Conservation (phyloP, 2,329 filamentous ascomycete genomes). For the Sporothrix protearum region DNA sequence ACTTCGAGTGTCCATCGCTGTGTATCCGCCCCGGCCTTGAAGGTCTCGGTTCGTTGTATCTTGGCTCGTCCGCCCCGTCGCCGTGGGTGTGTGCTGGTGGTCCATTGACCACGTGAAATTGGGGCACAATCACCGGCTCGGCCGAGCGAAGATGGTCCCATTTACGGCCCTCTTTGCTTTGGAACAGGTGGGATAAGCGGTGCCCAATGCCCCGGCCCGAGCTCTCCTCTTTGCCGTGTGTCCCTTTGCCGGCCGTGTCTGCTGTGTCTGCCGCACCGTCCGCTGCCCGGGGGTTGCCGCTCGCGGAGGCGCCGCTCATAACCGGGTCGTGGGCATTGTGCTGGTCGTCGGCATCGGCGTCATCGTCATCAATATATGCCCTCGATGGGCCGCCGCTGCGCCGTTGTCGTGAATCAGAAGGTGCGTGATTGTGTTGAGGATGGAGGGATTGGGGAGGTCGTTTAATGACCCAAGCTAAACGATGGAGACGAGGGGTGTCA, state of each 20-base stretch:
- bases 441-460: constrained; percentile 27
- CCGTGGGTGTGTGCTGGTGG: background rate
- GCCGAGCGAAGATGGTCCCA: constrained; percentile 59
- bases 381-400: constrained; percentile 1
- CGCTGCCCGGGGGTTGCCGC: background rate
- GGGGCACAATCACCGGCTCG: constrained; percentile 57
- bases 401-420: constrained; percentile 23
- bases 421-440: constrained; percentile 30
- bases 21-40: background rate
- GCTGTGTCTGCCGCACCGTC: constrained; percentile 6
- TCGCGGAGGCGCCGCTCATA: background rate
- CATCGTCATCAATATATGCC: background rate
- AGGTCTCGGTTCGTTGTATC: background rate
- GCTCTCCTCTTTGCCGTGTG: constrained; percentile 1
- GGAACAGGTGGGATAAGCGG: constrained; percentile 45
- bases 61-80: background rate
- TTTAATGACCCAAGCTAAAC: constrained; percentile 29
- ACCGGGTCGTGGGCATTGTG: background rate
- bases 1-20: background rate
- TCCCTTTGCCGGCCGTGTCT: background rate
- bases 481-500: background rate
- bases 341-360: background rate
- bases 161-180: constrained; percentile 44
- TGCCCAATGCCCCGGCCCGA: background rate
- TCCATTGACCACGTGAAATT: constrained; percentile 25